Evolutionary conservation across 371 early-diverging fungal genomes (phyloP).

Genomic region (Mycotypha africana): DNA sequence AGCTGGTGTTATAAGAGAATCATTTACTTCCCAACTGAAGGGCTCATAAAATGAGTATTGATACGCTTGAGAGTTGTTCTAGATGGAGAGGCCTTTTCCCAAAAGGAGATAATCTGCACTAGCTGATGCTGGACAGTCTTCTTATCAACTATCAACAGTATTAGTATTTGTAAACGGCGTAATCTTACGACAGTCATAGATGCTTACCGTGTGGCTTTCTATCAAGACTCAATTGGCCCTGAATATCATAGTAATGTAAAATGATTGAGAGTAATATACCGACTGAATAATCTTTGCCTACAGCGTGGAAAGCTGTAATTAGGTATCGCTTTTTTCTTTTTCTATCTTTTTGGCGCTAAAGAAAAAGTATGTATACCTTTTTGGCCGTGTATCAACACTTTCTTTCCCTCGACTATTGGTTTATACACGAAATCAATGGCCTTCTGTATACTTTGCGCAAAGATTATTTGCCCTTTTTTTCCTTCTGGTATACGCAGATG

Average conservation of each 20-base stretch:
- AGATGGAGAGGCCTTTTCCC: constrained; percentile 30
- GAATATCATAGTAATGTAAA: constrained; percentile 46
- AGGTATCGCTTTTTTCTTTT: background rate
- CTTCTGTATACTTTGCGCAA: constrained; percentile 47
- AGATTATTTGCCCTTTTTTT: constrained; percentile 62
- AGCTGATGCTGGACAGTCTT: constrained; percentile 59
- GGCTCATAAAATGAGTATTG: constrained; percentile 57
- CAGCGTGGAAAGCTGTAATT: no score
- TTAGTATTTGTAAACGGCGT: background rate
- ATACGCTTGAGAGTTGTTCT: constrained; percentile 64
- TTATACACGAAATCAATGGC: constrained; percentile 45
- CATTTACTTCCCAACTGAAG: no score
- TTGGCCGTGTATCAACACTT: constrained; percentile 45
- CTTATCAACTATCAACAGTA: constrained; percentile 46
- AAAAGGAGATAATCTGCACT: constrained; percentile 53
- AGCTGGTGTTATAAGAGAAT: no score
- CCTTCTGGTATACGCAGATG: constrained; percentile 67
- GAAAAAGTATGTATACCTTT: no score
- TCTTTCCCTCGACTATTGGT: constrained; percentile 20
- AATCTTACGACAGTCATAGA: background rate
- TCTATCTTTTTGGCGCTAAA: background rate
- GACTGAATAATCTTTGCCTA: constrained; percentile 67
- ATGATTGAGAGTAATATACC: constrained; percentile 70
- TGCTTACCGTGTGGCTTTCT: constrained; percentile 13
- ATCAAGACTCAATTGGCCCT: constrained; percentile 17